These are phyloP conservation scores for Acorus gramineus DNA, from an alignment of 106 monocot genomes.

Conservation along the genomic window DNA sequence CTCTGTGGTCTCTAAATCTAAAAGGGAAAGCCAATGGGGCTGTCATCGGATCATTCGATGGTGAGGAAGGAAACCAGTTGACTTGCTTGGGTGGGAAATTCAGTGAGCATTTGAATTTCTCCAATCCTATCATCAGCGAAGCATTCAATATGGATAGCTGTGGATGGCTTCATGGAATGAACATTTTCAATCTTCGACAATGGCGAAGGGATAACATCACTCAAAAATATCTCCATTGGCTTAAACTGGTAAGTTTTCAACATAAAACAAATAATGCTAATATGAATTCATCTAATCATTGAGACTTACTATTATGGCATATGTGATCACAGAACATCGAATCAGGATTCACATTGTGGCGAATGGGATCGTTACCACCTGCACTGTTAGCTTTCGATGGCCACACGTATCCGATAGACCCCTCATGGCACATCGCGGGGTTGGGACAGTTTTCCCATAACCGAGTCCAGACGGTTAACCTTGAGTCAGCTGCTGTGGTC, in stretches of 20 bases:
- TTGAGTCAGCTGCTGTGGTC: slow-evolving; percentile 35
- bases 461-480: slow-evolving; percentile 1
- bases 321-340: slow-evolving; percentile 31
- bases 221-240: slow-evolving; percentile 32
- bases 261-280: neutral
- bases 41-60: slow-evolving; percentile 5
- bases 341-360: slow-evolving; percentile 29
- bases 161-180: slow-evolving; percentile 22
- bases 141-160: slow-evolving; percentile 37
- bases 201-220: slow-evolving; percentile 48
- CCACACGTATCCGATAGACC: slow-evolving; percentile 24
- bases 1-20: slow-evolving; percentile 40
- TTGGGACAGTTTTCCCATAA: slow-evolving; percentile 18
- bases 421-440: slow-evolving; percentile 40
- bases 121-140: slow-evolving; percentile 19
- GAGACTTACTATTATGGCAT: neutral
- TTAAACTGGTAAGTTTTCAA: slow-evolving; percentile 33
- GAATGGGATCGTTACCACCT: slow-evolving; percentile 33
- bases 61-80: neutral
- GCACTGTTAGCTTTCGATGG: slow-evolving; percentile 44
- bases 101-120: slow-evolving; percentile 49
- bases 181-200: slow-evolving; percentile 33
- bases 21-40: slow-evolving; percentile 35
- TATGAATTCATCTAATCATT: no score
- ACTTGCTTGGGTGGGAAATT: slow-evolving; percentile 24